A percentile compares a stretch with the other conserved stretches of the same genome.
Evolutionary conservation across 768 basidiomycete species (phyloP).

Genomic region (Agrocybe praecox): DNA sequence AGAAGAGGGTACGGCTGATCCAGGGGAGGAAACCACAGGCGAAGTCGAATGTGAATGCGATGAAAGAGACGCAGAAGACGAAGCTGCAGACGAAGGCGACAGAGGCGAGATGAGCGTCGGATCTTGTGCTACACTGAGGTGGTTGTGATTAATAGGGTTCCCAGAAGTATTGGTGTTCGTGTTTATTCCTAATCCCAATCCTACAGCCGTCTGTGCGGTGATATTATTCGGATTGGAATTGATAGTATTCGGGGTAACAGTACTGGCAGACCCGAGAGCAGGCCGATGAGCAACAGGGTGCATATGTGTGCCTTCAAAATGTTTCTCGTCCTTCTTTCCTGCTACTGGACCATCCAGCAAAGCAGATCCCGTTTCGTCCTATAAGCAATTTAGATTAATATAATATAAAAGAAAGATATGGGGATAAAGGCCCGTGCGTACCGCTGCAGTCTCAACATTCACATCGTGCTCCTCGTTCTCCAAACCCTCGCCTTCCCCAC

Average conservation of each 20-base stretch:
- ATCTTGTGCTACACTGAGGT: background rate
- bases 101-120: background rate
- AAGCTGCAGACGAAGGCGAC: background rate
- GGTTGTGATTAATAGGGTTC: background rate
- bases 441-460: background rate
- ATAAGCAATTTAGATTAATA: background rate
- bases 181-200: background rate
- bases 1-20: background rate
- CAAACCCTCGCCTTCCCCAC: background rate
- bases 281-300: slow-evolving; percentile 49
- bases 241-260: background rate
- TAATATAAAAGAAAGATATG: background rate
- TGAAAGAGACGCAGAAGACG: background rate
- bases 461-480: background rate
- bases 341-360: background rate
- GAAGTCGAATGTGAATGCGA: background rate
- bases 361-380: slow-evolving; percentile 2
- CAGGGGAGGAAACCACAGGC: background rate
- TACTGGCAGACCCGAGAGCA: background rate
- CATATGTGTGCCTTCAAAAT: slow-evolving; percentile 49
- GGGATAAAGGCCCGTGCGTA: background rate
- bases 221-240: background rate
- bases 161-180: background rate
- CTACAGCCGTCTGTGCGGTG: background rate
- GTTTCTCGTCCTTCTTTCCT: slow-evolving; percentile 21